A percentile compares a stretch with the other conserved stretches of the same genome.
Conservation (phyloP, 495 filamentous ascomycete species). For the Penicillium crystallinum region DNA sequence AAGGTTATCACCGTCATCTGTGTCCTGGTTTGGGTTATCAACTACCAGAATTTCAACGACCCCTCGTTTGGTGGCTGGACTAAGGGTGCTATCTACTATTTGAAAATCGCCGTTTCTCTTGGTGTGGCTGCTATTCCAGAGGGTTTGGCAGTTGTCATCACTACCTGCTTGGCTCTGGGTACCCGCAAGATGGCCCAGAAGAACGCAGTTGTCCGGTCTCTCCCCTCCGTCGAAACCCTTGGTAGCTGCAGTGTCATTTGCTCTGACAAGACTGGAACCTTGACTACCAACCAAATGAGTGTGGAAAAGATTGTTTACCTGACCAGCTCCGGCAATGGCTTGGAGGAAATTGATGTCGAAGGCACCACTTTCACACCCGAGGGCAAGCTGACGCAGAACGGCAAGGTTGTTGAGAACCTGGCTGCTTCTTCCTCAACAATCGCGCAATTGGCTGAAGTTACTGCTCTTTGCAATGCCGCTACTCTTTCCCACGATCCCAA, state of each 20-base stretch:
- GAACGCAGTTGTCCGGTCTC: constrained; percentile 91
- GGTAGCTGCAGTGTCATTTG: constrained; percentile 99
- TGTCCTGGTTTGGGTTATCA: constrained; percentile 95
- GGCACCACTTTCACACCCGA: constrained; percentile 90
- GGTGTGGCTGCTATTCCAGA: constrained; percentile 98
- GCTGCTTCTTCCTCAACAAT: constrained; percentile 74
- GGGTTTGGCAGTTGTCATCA: constrained; percentile 95
- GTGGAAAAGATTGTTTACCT: constrained; percentile 89
- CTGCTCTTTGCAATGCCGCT: constrained; percentile 87
- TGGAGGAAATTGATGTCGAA: constrained; percentile 88
- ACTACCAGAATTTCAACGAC: constrained; percentile 94
- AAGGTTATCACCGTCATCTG: constrained; percentile 99
- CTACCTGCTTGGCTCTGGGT: constrained; percentile 90
- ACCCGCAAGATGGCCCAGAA: constrained; percentile 98
- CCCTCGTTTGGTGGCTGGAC: constrained; percentile 89
- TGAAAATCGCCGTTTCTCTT: constrained; percentile 98
- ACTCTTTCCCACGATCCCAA: constrained; percentile 76
- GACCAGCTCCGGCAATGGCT: constrained; percentile 59
- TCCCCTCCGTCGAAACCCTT: constrained; percentile 95
- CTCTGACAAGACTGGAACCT: constrained; percentile 98
- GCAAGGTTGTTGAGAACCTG: constrained; percentile 63
- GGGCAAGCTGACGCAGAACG: constrained; percentile 62
- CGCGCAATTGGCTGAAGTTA: constrained; percentile 76
- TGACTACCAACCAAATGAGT: constrained; percentile 99
- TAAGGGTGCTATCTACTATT: constrained; percentile 98